These are phyloP conservation scores for Colletotrichum sp. DNA, from an alignment of 2,329 filamentous ascomycete genomes.

Conservation along the genomic window DNA sequence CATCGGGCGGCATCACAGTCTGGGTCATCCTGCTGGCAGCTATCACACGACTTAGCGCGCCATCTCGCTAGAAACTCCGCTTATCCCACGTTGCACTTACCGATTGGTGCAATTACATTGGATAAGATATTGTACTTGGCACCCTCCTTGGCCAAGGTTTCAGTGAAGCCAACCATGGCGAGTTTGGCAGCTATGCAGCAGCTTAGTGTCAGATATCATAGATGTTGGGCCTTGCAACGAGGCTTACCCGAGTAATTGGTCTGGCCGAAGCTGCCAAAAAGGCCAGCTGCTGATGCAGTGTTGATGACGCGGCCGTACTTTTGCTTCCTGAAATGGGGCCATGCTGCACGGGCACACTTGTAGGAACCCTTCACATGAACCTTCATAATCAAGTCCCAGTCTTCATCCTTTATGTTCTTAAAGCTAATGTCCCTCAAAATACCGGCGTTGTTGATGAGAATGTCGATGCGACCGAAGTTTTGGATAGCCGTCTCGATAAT, in stretches of 20 bases:
- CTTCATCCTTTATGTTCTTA: slow-evolving; percentile 97
- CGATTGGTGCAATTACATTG: slow-evolving; percentile 93
- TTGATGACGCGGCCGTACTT: slow-evolving; percentile 98
- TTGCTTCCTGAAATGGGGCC: slow-evolving; percentile 98
- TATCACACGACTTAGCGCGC: slow-evolving; percentile 28
- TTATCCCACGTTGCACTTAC: slow-evolving; percentile 32
- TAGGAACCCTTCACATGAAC: slow-evolving; percentile 94
- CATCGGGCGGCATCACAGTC: slow-evolving; percentile 94
- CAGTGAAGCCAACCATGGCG: slow-evolving; percentile 93
- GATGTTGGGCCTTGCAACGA: background rate
- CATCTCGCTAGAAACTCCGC: background rate
- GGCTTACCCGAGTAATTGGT: slow-evolving; percentile 83
- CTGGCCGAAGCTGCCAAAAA: slow-evolving; percentile 96
- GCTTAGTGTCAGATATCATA: background rate
- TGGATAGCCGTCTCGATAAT: slow-evolving; percentile 91
- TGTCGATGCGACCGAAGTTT: slow-evolving; percentile 84
- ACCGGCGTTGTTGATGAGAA: slow-evolving; percentile 97
- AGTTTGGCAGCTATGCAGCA: slow-evolving; percentile 78
- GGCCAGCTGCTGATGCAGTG: slow-evolving; percentile 92
- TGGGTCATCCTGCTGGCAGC: slow-evolving; percentile 95
- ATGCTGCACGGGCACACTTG: slow-evolving; percentile 93
- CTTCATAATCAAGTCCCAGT: slow-evolving; percentile 94
- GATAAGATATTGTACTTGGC: slow-evolving; percentile 96
- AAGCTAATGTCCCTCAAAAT: slow-evolving; percentile 96
- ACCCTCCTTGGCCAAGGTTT: slow-evolving; percentile 97